Evolutionary conservation across 2,329 filamentous ascomycete genomes (phyloP).

Genomic region (Neoarthrinium moseri): DNA sequence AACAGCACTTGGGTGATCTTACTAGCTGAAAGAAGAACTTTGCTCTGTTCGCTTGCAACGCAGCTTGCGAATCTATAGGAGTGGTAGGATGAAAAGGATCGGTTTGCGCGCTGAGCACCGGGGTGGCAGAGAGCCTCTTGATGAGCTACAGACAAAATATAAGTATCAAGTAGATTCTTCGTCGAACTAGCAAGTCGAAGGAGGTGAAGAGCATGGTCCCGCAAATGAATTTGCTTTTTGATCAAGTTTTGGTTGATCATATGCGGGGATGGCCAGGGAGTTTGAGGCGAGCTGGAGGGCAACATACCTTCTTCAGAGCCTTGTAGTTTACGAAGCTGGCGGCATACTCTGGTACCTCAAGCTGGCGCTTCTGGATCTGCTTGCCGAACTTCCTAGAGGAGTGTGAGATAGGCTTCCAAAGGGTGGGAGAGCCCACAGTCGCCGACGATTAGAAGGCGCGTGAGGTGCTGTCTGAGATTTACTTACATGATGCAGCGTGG

Average conservation of each 20-base stretch:
- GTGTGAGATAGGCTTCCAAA: slow-evolving; percentile 18
- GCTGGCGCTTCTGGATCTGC: slow-evolving; percentile 97
- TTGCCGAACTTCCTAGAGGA: slow-evolving; percentile 94
- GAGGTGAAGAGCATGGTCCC: background rate
- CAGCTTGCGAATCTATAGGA: slow-evolving; percentile 74
- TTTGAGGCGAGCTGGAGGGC: background rate
- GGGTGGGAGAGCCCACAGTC: background rate
- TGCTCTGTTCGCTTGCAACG: slow-evolving; percentile 93
- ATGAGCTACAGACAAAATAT: slow-evolving; percentile 69
- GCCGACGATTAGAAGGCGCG: too few species aligned
- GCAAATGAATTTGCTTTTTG: slow-evolving; percentile 9
- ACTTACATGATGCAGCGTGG: slow-evolving; percentile 34
- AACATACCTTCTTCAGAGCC: slow-evolving; percentile 88
- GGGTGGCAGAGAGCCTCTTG: slow-evolving; percentile 94
- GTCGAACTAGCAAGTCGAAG: too few species aligned
- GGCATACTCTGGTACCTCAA: slow-evolving; percentile 98
- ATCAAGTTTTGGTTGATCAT: background rate
- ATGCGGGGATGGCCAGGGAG: background rate
- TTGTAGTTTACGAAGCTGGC: slow-evolving; percentile 99
- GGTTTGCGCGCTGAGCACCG: slow-evolving; percentile 75
- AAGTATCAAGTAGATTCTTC: slow-evolving; percentile 26
- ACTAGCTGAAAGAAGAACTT: slow-evolving; percentile 98
- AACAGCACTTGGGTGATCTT: slow-evolving; percentile 39
- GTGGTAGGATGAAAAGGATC: slow-evolving; percentile 49
- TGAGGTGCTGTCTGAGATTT: background rate